Evolutionary conservation across 805 yeast genomes (phyloP), one percentile per base, ranked within the genome.

Genomic region (Naumovozyma baii): DNA sequence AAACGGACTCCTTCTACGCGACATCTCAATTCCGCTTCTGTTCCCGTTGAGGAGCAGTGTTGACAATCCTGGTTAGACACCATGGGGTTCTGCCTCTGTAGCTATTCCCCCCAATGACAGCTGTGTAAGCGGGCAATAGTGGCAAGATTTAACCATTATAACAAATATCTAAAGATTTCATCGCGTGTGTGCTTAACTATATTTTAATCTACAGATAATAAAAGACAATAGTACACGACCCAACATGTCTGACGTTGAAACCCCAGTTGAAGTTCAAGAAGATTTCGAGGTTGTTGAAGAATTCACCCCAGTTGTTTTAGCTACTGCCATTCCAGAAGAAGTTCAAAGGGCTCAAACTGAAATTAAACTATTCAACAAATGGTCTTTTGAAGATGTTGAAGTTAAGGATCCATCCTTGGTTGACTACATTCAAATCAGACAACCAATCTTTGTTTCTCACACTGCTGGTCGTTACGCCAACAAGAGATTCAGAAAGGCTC

Each of bases 401-500:
- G 86, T 92, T 62, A 87, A 86, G 80, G 99, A 92, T 70, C 83
- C 94, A 67, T 90, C 98, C 54, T 79, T 92, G 70, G 87, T 92
- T 64, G 98, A 92, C 76, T 92, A 92, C 92, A 74, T 92, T 63
- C 97, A 90, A 78, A 76, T 92, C 74, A 83, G 94, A 73, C 84
- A 83, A 70, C 96, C 98, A 68, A 94, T 87, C 64, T 92, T 87
- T 65, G 92, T 88, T 52, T 76, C 96, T 65, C 98, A 92, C 92
- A 86, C 97, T 64, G 96, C 98, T 63, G 98, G 98, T 71, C 90
- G 96, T 74, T 92, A 90, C 77, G 97, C 97, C 64, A 71, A 85
- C 75, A 92, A 92, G 86, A 88, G 98, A 76, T 92, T 92, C 84
- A 88, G 97, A 83, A 92, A 92, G 83, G 92, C 97, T 59, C 98